Percentiles rank a stretch among this genome's conserved stretches.
These are phyloP conservation scores for Stagonosporopsis vannaccii DNA, from an alignment of 2,329 filamentous ascomycete genomes.

Conservation along the genomic window DNA sequence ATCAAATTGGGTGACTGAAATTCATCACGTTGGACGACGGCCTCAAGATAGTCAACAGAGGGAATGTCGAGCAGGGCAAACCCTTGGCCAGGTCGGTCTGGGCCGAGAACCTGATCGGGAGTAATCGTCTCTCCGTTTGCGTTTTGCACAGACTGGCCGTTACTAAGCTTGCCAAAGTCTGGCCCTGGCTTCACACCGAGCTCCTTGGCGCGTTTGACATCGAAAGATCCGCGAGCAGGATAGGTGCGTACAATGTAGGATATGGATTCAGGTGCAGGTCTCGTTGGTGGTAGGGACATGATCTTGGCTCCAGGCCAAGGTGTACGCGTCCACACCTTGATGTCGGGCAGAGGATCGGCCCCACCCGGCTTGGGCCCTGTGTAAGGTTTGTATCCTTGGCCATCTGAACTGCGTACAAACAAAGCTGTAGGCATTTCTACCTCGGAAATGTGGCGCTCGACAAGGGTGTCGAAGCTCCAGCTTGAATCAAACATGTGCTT, in stretches of 20 bases:
- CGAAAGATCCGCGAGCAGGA: constrained; percentile 81
- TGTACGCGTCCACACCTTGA: constrained; percentile 74
- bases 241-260: constrained; percentile 87
- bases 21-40: constrained; percentile 74
- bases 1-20: constrained; percentile 72
- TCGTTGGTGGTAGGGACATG: constrained; percentile 70
- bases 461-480: constrained; percentile 75
- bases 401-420: constrained; percentile 69
- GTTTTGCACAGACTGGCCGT: constrained; percentile 69
- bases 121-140: constrained; percentile 74
- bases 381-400: constrained; percentile 73
- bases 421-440: constrained; percentile 73
- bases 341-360: constrained; percentile 62
- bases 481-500: constrained; percentile 79
- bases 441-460: constrained; percentile 70
- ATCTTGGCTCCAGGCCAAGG: constrained; percentile 80
- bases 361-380: constrained; percentile 69
- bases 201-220: constrained; percentile 67
- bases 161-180: constrained; percentile 67
- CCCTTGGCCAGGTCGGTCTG: constrained; percentile 71
- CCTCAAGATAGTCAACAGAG: constrained; percentile 71
- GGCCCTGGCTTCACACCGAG: constrained; percentile 68
- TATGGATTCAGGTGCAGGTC: constrained; percentile 71
- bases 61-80: constrained; percentile 84
- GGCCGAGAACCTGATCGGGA: constrained; percentile 84